These are phyloP conservation scores for Globisporangium ultimum DNA, from an alignment of 352 stramenopile genomes.

Conservation along the genomic window DNA sequence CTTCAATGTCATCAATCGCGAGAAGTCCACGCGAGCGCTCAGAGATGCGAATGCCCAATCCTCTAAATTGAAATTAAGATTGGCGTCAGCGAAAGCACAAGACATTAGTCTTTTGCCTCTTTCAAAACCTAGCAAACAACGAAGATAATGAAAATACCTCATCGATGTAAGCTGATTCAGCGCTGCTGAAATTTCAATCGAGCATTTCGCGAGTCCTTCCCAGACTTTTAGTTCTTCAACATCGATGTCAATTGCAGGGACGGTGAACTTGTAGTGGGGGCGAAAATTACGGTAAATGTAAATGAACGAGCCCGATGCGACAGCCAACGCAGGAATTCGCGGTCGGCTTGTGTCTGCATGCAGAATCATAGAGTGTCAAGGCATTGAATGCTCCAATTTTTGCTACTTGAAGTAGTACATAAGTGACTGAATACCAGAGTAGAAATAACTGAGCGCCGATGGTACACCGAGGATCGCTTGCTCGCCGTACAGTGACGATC, in stretches of 20 bases:
- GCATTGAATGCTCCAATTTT: neutral
- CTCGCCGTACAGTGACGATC: constrained; percentile 75
- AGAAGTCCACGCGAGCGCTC: constrained; percentile 67
- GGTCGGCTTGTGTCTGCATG: constrained; percentile 52
- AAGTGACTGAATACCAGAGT: constrained; percentile 34
- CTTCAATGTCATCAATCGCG: constrained; percentile 79
- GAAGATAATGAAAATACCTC: constrained; percentile 28
- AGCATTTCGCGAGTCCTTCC: constrained; percentile 63
- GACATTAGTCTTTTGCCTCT: neutral
- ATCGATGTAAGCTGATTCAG: constrained; percentile 62
- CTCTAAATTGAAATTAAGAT: constrained; percentile 18
- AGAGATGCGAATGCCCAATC: constrained; percentile 60
- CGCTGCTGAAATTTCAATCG: constrained; percentile 64
- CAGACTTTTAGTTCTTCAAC: constrained; percentile 68
- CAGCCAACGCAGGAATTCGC: constrained; percentile 78
- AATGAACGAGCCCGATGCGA: constrained; percentile 81
- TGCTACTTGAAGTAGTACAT: neutral
- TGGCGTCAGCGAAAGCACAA: neutral
- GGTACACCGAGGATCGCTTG: constrained; percentile 78
- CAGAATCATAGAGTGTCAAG: constrained; percentile 3
- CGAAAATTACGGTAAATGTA: constrained; percentile 92
- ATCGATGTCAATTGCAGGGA: constrained; percentile 75
- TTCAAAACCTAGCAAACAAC: neutral
- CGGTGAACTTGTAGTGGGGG: constrained; percentile 90
- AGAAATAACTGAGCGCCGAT: constrained; percentile 73